Conservation (phyloP, 148 eudicot genomes). For the Vaccinium vitisidaea region DNA sequence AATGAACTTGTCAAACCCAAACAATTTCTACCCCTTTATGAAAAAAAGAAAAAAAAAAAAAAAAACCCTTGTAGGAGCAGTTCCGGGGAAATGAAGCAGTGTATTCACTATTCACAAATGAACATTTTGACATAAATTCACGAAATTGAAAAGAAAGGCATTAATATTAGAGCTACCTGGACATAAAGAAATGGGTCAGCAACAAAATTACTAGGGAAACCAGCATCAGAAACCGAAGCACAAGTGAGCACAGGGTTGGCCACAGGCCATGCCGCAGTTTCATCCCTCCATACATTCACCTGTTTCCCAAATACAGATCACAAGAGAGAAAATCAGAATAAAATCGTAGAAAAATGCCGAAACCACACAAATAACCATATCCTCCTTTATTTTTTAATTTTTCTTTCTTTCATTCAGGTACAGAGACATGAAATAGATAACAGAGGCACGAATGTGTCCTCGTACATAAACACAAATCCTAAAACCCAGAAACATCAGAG, state of each 20-base stretch:
- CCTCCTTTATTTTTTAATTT: no score
- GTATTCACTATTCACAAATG: background rate
- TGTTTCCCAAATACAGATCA: slow-evolving; percentile 28
- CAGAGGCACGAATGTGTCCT: background rate
- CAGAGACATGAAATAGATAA: background rate
- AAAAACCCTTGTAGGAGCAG: background rate
- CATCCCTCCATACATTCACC: slow-evolving; percentile 56
- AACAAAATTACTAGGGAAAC: slow-evolving; percentile 87
- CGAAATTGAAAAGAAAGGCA: background rate
- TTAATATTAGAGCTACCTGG: slow-evolving; percentile 42
- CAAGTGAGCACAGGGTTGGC: slow-evolving; percentile 90
- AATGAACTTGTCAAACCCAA: background rate
- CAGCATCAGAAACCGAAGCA: slow-evolving; percentile 71
- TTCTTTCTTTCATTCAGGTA: background rate
- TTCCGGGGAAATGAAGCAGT: background rate
- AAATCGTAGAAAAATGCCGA: background rate
- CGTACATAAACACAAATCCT: background rate
- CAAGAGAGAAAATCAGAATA: background rate
- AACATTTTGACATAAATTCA: background rate
- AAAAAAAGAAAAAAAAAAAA: no score
- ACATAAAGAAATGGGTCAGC: slow-evolving; percentile 91
- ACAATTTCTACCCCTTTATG: background rate
- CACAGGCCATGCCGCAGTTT: slow-evolving; percentile 82
- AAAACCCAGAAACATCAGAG: background rate
- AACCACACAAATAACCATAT: background rate